A percentile compares a stretch with the other conserved stretches of the same genome.
phyloP scores from a whole-genome alignment of 2,329 filamentous ascomycete genomes.

The Dryadomyces sulphureus region DNA sequence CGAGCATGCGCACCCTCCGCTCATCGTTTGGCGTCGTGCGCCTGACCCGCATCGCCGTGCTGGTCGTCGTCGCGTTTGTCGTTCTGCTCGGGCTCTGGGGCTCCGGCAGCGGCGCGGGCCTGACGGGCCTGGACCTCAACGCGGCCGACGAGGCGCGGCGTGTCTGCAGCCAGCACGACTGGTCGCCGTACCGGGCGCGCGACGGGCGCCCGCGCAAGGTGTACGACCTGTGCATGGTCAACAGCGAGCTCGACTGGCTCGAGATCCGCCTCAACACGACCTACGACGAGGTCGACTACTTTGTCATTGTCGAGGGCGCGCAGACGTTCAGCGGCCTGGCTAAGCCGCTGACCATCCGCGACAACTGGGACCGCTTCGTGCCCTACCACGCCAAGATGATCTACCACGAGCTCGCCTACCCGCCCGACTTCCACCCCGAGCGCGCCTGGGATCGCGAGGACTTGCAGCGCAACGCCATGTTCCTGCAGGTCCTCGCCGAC shows the following conservation, averaged over 20 bases:
- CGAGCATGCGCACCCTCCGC: not conserved
- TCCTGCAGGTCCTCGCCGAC: constrained; percentile 33
- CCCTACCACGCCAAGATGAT: constrained; percentile 45
- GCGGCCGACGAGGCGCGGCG: not conserved
- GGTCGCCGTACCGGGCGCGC: constrained; percentile 17
- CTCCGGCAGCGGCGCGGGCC: not conserved
- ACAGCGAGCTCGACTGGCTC: constrained; percentile 49
- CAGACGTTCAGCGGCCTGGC: constrained; percentile 41
- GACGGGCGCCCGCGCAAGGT: constrained; percentile 26
- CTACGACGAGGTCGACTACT: constrained; percentile 46
- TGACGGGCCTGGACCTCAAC: not conserved
- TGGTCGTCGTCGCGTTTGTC: not conserved
- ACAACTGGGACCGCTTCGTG: constrained; percentile 36
- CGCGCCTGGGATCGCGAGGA: constrained; percentile 33
- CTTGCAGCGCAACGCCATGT: constrained; percentile 38
- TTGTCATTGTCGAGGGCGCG: constrained; percentile 44
- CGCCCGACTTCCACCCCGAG: constrained; percentile 23
- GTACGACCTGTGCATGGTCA: constrained; percentile 49
- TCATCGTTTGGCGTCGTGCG: not conserved
- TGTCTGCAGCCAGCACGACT: constrained; percentile 23
- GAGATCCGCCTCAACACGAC: constrained; percentile 48
- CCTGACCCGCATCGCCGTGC: not conserved
- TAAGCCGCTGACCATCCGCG: constrained; percentile 38
- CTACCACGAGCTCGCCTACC: constrained; percentile 36
- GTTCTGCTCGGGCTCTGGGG: not conserved